Percentiles rank a stretch among this genome's conserved stretches.
phyloP scores from a whole-genome alignment of 225 moss, liverwort and hornwort species.

The Marchantia polymorpha region DNA sequence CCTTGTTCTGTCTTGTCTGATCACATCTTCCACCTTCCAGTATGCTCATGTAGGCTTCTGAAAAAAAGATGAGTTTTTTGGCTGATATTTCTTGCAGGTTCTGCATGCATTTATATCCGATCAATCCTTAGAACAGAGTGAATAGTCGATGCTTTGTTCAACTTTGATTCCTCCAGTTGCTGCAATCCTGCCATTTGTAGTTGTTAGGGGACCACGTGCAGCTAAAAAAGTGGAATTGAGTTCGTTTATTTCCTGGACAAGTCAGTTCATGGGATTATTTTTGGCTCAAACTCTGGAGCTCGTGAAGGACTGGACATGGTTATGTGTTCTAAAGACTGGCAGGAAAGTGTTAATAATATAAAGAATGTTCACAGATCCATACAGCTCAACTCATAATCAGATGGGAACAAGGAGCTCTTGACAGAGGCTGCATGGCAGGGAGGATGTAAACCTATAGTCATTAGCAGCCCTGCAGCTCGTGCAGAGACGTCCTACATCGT shows the following conservation, averaged over 20 bases:
- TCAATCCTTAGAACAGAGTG: too few species aligned
- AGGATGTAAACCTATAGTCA: too few species aligned
- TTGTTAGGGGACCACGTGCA: neutral
- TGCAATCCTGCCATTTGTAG: neutral
- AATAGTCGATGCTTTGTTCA: neutral
- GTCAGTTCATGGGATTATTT: neutral
- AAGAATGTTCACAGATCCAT: neutral
- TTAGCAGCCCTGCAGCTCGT: too few species aligned
- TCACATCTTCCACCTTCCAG: too few species aligned
- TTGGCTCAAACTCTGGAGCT: too few species aligned
- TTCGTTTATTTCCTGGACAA: neutral
- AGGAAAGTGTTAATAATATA: neutral
- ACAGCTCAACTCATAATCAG: neutral
- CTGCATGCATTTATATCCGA: too few species aligned
- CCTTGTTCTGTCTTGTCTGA: too few species aligned
- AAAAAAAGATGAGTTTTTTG: too few species aligned
- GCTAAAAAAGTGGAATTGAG: neutral
- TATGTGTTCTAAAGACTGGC: neutral
- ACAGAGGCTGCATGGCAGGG: neutral
- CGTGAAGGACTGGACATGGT: too few species aligned
- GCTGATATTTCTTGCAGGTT: too few species aligned
- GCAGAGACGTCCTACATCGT: too few species aligned
- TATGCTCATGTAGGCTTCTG: too few species aligned
- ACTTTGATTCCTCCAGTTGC: neutral
- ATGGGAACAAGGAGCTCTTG: neutral